Percentiles rank a stretch among this genome's conserved stretches.
Evolutionary conservation across 129 eudicot species (phyloP).

Genomic region (Calendula officinalis): DNA sequence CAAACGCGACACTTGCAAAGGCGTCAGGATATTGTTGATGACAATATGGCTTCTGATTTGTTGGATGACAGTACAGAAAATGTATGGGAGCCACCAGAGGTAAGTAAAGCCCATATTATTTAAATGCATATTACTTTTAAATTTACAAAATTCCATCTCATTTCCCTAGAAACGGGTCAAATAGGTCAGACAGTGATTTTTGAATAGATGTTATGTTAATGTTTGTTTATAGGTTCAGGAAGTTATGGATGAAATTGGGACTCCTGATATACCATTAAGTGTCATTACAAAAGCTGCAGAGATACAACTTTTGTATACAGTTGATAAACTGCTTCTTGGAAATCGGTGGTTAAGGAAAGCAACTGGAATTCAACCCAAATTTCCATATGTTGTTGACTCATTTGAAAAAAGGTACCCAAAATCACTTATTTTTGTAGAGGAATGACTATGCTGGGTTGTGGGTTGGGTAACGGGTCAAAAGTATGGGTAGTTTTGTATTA

Average conservation of each 20-base stretch:
- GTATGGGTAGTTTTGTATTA: neutral
- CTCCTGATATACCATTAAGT: slow-evolving; percentile 64
- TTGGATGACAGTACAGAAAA: slow-evolving; percentile 78
- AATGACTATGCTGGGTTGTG: neutral
- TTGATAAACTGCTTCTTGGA: slow-evolving; percentile 84
- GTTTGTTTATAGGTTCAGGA: slow-evolving; percentile 68
- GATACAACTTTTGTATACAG: slow-evolving; percentile 64
- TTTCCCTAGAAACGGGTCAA: neutral
- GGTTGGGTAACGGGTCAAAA: neutral
- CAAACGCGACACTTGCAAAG: slow-evolving; percentile 72
- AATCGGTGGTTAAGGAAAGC: slow-evolving; percentile 94
- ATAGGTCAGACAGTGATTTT: neutral
- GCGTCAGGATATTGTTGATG: slow-evolving; percentile 71
- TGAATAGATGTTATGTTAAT: slow-evolving; percentile 12
- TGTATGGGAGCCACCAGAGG: slow-evolving; percentile 94
- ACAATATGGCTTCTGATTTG: slow-evolving; percentile 54
- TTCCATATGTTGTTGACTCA: slow-evolving; percentile 88
- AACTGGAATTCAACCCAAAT: slow-evolving; percentile 92
- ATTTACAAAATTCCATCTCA: neutral
- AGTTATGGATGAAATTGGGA: slow-evolving; percentile 79
- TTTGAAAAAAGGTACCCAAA: slow-evolving; percentile 75
- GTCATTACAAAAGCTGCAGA: slow-evolving; percentile 73
- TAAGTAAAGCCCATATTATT: slow-evolving; percentile 21
- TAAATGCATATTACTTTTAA: neutral
- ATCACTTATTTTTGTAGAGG: neutral